Conservation (phyloP, 495 filamentous ascomycete species). For the Acidomyces sp. region DNA sequence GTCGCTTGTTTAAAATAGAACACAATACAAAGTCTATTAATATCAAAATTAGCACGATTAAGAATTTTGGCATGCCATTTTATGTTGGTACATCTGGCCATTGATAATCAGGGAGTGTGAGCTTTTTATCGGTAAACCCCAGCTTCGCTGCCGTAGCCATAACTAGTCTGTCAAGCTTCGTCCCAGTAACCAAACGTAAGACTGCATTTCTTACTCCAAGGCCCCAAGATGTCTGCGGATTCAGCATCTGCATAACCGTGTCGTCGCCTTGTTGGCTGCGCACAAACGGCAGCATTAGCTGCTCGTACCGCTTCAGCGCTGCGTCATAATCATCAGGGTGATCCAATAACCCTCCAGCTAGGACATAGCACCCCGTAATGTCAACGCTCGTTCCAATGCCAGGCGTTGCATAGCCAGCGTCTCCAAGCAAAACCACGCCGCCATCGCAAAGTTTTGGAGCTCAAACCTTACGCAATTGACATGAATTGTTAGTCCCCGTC, state of each 20-base stretch:
- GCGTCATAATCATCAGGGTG: neutral
- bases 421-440: conserved; percentile 16
- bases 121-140: conserved; percentile 9
- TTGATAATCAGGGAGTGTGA: conserved; percentile 6
- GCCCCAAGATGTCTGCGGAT: conserved; percentile 16
- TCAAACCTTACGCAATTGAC: no score
- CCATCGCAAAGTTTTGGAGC: conserved; percentile 7
- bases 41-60: no score
- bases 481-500: no score
- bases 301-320: conserved; percentile 11
- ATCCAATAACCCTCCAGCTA: conserved; percentile 20
- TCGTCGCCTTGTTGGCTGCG: conserved; percentile 3
- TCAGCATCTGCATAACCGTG: conserved; percentile 4
- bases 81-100: no score
- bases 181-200: conserved; percentile 2
- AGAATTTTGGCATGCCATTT: no score
- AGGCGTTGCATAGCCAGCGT: conserved; percentile 16
- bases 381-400: conserved; percentile 20
- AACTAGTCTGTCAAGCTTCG: conserved; percentile 1
- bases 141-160: neutral
- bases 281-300: conserved; percentile 8
- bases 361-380: conserved; percentile 17
- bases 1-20: no score
- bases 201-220: conserved; percentile 3
- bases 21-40: no score